These are phyloP conservation scores for Fusarium hainanense DNA, from an alignment of 2,329 filamentous ascomycete genomes.

Conservation along the genomic window DNA sequence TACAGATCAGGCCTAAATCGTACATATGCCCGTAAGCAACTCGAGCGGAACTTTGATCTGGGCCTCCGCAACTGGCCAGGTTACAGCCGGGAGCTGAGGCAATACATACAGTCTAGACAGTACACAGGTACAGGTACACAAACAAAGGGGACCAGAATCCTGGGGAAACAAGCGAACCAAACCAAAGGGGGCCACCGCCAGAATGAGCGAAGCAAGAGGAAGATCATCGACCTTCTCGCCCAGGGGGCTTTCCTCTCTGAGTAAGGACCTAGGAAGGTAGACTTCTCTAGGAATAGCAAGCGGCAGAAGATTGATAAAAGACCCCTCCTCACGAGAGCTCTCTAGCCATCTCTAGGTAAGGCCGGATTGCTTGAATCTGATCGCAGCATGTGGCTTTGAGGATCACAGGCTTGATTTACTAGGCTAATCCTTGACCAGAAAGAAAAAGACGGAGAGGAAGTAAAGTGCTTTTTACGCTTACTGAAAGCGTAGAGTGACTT, in stretches of 20 bases:
- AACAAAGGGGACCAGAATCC: slow-evolving; percentile 15
- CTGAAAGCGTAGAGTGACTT: slow-evolving; percentile 17
- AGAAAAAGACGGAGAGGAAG: not conserved
- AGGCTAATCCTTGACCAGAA: slow-evolving; percentile 38
- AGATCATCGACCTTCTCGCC: slow-evolving; percentile 31
- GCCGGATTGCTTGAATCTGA: slow-evolving; percentile 42
- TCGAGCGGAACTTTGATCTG: slow-evolving; percentile 2
- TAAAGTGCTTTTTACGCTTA: slow-evolving; percentile 11
- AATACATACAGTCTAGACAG: not conserved
- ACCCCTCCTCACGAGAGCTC: slow-evolving; percentile 26
- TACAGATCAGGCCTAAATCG: slow-evolving; percentile 24
- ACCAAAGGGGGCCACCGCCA: slow-evolving; percentile 26
- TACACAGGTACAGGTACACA: not conserved
- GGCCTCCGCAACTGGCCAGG: slow-evolving; percentile 21
- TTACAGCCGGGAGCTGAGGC: slow-evolving; percentile 30
- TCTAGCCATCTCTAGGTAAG: slow-evolving; percentile 38
- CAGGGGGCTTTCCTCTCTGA: slow-evolving; percentile 31
- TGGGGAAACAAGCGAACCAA: slow-evolving; percentile 25
- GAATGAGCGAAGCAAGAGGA: slow-evolving; percentile 35
- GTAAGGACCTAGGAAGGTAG: slow-evolving; percentile 14
- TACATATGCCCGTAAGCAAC: slow-evolving; percentile 15
- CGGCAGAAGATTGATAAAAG: slow-evolving; percentile 39
- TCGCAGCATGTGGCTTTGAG: slow-evolving; percentile 45
- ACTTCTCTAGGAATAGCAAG: slow-evolving; percentile 38
- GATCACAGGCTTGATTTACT: slow-evolving; percentile 41